Conservation (phyloP, 331 rosid species). For the Acacia pycnantha region DNA sequence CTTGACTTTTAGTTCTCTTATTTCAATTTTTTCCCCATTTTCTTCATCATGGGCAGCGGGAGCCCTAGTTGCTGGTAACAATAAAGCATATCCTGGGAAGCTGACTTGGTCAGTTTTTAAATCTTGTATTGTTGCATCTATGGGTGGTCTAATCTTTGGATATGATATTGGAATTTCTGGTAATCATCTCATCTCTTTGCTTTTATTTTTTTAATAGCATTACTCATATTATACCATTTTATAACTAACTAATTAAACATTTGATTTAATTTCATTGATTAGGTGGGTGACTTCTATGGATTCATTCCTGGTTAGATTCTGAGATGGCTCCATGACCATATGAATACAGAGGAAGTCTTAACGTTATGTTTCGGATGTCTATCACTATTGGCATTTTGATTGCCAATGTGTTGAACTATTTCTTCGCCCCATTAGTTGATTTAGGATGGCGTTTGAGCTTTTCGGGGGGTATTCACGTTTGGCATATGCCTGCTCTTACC, state of each 20-base stretch:
- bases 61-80: neutral
- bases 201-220: neutral
- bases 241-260: too few relatives aligned
- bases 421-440: too few relatives aligned
- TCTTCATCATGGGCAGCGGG: neutral
- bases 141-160: constrained; percentile 45
- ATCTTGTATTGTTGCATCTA: constrained; percentile 38
- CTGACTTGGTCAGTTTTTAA: constrained; percentile 39
- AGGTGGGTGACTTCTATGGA: constrained; percentile 57
- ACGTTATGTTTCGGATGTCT: too few relatives aligned
- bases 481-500: too few relatives aligned
- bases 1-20: too few relatives aligned
- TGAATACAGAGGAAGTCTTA: too few relatives aligned
- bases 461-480: too few relatives aligned
- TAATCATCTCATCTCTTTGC: neutral
- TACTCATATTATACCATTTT: neutral
- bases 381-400: too few relatives aligned
- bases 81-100: constrained; percentile 29
- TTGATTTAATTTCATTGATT: too few relatives aligned
- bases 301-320: constrained; percentile 26
- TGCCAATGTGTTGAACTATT: too few relatives aligned
- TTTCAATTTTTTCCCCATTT: neutral
- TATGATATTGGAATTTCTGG: constrained; percentile 53
- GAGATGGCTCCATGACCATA: too few relatives aligned
- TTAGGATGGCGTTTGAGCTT: too few relatives aligned